Base-by-base conservation (phyloP, 495 filamentous ascomycete species). In the Neurospora sp. region DNA sequence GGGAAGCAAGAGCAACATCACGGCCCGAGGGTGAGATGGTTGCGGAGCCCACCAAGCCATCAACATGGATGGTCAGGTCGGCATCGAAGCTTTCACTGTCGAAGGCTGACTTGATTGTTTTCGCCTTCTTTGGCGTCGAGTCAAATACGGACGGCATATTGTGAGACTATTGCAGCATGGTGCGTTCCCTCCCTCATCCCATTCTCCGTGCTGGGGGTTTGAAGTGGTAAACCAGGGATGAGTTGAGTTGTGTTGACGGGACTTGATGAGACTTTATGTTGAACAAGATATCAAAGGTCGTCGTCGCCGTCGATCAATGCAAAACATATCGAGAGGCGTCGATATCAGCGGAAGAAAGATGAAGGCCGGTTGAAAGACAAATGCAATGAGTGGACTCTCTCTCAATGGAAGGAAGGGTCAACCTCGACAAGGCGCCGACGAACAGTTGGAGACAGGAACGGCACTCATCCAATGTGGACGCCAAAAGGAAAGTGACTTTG, bases 1-100 rank as follows among this genome's bases (percentile, higher is more conserved):
- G 88, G n/a, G 95, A 97, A 69, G 93, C 95, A 72, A 98, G 85
- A 14, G 96, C 94, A 27, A 98, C 90, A 86, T 98, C 95, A 74
- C 95, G 87, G 42, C 95, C 96, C 76, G 91, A 94, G 14, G 95
- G 95, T 2, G 95, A 97, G 80, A 98, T 97, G 38, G 95, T 86
- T 35, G 87, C 87, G 22, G 86, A 88, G 38, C 87, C 86, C 39
- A 87, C 85, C 18, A 84, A 75, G 40, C 86, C 93, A 77, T 94
- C 91, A 42, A 97, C 91, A 77, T 92, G 89, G 76, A 98, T 92
- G 5, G 89, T 91, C 69, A 91, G 91, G 79, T 97, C 91, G 75
- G 90, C 88, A 73, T 92, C 93, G 73, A 97, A 98, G 5, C 91
- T 97, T 69, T 91, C 89, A 77, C 93, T 97, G 71, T 96, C 91